Base-by-base conservation (phyloP, 768 basidiomycete genomes). In the Rhizopogon vesiculosus region DNA sequence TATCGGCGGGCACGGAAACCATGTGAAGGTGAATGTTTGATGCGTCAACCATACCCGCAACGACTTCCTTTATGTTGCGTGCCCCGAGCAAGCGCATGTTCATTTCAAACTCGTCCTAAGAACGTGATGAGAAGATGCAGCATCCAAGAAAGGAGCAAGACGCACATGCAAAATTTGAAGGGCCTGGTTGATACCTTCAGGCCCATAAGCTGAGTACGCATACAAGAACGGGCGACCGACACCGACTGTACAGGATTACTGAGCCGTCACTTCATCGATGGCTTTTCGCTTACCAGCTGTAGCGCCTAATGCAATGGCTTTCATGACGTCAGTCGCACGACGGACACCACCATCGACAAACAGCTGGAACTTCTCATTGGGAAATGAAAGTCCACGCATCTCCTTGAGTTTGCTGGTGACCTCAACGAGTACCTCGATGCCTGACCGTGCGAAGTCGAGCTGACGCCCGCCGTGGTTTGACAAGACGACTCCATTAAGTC, bases 31-130 rank as follows among this genome's bases (percentile, higher is more conserved):
- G 63, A 7, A 72, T 60, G 41, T 53, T 66, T 48, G 63, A 63
- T 3, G 85, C 83, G 62, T 96, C 87, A 12, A 96, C 89, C 91
- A 95, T 91, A 44, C 82, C 79, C 1, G 87, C 89, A 3, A 82
- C 81, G 55, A 96, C 74, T 44, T 95, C 90, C 51, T 80, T 79
- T 28, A 96, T 69, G 0, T 82, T 88, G 2, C 76, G 81, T 1
- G 92, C 93, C 7, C 94, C 94, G 28, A 98, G 72, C 1, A 96
- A 76, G 18, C 93, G 86, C 80, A 95, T 79, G 72, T 94, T 92
- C 93, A 96, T 95, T 75, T 93, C 91, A 64, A 97, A 90, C 70
- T 97, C 94, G 64, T 93, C 91, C 91, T 95, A 66, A 9, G 58
- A 8, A 16, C 19, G 8, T 39, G 9, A 22, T 44, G 31, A 33